Evolutionary conservation across 1,284 basidiomycete genomes (phyloP), one percentile per base, ranked within the genome.

Genomic region (Leccinum discolor): DNA sequence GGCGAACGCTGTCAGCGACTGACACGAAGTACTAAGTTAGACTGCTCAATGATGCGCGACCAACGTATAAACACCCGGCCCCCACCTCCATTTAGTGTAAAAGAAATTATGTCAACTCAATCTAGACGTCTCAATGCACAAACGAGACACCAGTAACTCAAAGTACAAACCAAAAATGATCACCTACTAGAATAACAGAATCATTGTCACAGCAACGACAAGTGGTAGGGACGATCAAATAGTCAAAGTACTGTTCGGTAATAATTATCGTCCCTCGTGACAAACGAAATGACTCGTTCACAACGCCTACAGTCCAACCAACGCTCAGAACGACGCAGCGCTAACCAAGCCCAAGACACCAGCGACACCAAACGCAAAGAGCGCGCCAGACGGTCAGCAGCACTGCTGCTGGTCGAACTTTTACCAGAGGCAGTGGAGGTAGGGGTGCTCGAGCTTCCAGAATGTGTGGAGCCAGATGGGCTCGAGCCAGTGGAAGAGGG

Each of bases 281-380:
- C 23, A 16, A 29, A 52, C 12, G 18, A 4, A 52, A 52, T 52
- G 11, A 52, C 18, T 52, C 50, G 50, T 52, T 52, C 38, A 61
- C 44, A 66, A 60, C 14, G n/a, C 59, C 44, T 42, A 2, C 47
- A 10, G n/a, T 44, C 26, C 50, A 8, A 64, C 8, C 56, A 2
- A 47, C 40, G 62, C 68, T 80, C 74, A 86, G 65, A 85, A 77
- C 32, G 85, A 76, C 32, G 77, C 80, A 63, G 82, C 81, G 50
- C 85, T 85, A 66, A 85, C 71, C 54, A 86, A 71, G 60, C 84
- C 84, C 74, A 86, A 74, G 54, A 84, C 29, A 61, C 79, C 81
- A 52, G 82, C 83, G 54, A 85, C 69, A 42, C 82, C 80, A 67
- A 80, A 74, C 1, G 78, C 69, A 23, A 78, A 69, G 32, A 72